Percentiles rank a stretch among this genome's conserved stretches.
Evolutionary conservation across 352 stramenopile genomes (phyloP).

Genomic region (Elongisporangium senticosum): DNA sequence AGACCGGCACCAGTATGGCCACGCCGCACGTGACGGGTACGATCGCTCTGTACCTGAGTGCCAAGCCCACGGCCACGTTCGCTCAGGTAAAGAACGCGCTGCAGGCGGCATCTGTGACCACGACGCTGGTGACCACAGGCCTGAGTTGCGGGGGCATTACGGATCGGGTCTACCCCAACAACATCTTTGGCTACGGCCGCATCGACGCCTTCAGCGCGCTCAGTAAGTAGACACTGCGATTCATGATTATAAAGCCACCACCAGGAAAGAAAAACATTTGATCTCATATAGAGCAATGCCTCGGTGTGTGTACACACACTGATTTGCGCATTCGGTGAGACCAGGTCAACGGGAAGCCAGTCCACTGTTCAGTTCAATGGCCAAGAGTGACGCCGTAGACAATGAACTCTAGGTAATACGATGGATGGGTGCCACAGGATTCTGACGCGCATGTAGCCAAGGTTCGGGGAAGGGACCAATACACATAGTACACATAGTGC

Average conservation of each 20-base stretch:
- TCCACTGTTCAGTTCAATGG: not conserved
- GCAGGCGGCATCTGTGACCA: conserved; percentile 19
- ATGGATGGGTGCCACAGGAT: not conserved
- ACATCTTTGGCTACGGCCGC: conserved; percentile 47
- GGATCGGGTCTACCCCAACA: conserved; percentile 50
- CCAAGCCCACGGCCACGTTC: conserved; percentile 27
- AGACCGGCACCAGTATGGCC: conserved; percentile 64
- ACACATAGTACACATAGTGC: too few relatives aligned
- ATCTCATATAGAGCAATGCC: too few relatives aligned
- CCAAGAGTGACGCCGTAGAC: not conserved
- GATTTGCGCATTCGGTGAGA: not conserved
- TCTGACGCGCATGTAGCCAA: not conserved
- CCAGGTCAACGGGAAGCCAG: not conserved
- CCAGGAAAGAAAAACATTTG: not conserved
- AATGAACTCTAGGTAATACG: not conserved
- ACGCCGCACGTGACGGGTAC: conserved; percentile 51
- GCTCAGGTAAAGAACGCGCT: conserved; percentile 37
- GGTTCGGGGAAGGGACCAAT: too few relatives aligned
- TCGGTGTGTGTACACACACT: too few relatives aligned
- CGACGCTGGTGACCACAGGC: conserved; percentile 20
- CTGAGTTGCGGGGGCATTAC: conserved; percentile 30
- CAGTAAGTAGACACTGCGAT: conserved; percentile 4
- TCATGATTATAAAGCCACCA: too few relatives aligned
- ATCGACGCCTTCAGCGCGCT: conserved; percentile 32
- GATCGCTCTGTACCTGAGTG: conserved; percentile 46